These are phyloP conservation scores for Aureobasidium sp. DNA, from an alignment of 2,329 filamentous ascomycete species.

Conservation along the genomic window DNA sequence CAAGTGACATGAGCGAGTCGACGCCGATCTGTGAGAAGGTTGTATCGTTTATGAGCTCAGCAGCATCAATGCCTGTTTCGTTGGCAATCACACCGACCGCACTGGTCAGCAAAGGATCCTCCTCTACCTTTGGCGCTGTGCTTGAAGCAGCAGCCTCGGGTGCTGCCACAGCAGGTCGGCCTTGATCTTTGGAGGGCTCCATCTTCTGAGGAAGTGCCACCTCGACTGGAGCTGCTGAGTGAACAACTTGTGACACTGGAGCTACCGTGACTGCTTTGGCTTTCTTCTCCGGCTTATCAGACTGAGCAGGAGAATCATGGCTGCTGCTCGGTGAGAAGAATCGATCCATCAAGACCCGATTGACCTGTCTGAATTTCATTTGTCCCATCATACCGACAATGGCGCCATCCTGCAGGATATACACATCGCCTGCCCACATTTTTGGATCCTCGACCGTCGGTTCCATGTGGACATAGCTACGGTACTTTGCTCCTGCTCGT, in stretches of 20 bases:
- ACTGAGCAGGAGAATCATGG: too few species aligned
- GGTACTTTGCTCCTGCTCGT: background rate
- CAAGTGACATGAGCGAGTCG: slow-evolving; percentile 33
- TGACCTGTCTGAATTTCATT: slow-evolving; percentile 32
- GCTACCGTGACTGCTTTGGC: background rate
- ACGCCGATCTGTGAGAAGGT: slow-evolving; percentile 29
- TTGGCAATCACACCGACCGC: background rate
- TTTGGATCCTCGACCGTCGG: slow-evolving; percentile 15
- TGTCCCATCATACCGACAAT: slow-evolving; percentile 21
- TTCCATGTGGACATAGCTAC: background rate
- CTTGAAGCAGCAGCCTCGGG: background rate
- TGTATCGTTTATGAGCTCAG: slow-evolving; percentile 26
- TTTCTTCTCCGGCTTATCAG: too few species aligned
- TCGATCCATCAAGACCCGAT: slow-evolving; percentile 32
- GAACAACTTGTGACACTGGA: background rate
- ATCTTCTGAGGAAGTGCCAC: background rate
- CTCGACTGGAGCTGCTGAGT: background rate
- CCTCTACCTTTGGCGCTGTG: background rate
- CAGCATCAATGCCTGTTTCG: background rate
- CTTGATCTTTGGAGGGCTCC: background rate
- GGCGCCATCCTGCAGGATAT: slow-evolving; percentile 20
- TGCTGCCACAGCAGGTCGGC: background rate
- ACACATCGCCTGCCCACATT: slow-evolving; percentile 20
- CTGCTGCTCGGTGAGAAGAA: slow-evolving; percentile 23
- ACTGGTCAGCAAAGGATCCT: background rate